phyloP scores from a whole-genome alignment of 306 rosid species.

The Vigna hirtella region DNA sequence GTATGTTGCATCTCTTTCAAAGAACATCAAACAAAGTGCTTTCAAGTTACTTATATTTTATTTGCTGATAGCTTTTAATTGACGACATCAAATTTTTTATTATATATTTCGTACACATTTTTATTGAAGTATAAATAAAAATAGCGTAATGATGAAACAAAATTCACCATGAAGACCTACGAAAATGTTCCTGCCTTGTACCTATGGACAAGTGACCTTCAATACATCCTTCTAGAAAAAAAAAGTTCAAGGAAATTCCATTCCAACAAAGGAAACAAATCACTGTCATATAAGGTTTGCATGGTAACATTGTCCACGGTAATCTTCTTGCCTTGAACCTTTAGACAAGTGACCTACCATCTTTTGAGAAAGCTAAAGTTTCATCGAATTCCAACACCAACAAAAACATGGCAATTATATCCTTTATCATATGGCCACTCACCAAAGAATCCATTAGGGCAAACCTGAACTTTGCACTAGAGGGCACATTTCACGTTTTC shows the following conservation, averaged over 20 bases:
- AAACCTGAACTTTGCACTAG: constrained; percentile 1
- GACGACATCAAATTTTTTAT: no score
- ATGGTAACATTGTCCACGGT: background rate
- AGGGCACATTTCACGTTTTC: constrained; percentile 9
- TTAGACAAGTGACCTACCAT: constrained; percentile 7
- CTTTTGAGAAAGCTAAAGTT: constrained; percentile 19
- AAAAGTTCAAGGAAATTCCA: constrained; percentile 5
- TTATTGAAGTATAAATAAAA: background rate
- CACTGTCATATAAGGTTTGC: background rate
- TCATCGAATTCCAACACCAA: background rate
- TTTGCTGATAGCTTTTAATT: no score
- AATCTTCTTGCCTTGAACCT: constrained; percentile 41
- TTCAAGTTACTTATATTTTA: no score
- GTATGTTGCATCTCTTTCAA: no score
- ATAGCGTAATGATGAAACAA: background rate
- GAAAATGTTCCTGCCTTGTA: constrained; percentile 4
- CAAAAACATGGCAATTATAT: background rate
- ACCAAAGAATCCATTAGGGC: background rate
- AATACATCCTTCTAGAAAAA: background rate
- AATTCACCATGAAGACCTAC: background rate
- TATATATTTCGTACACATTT: no score
- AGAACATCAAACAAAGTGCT: no score
- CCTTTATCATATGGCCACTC: background rate
- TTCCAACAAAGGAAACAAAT: background rate
- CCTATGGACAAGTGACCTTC: background rate